These are phyloP conservation scores for Pseudoneurospora amorphoporcata DNA, from an alignment of 495 filamentous ascomycete species.

Conservation along the genomic window DNA sequence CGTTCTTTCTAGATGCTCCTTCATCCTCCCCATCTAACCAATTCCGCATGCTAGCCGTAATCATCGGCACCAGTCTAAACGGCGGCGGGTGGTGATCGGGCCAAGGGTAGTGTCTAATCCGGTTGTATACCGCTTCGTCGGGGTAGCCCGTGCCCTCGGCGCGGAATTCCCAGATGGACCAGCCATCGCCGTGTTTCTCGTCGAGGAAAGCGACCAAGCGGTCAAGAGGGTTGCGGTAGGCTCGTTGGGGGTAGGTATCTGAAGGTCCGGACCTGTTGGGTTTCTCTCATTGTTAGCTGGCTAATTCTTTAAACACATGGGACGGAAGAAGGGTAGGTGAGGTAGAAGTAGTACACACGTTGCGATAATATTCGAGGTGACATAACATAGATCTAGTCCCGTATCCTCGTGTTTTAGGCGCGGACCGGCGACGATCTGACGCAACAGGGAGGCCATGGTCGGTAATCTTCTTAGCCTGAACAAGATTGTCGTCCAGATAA, in stretches of 20 bases:
- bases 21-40: constrained; percentile 48
- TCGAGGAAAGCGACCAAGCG: constrained; percentile 79
- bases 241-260: constrained; percentile 74
- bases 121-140: constrained; percentile 72
- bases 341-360: constrained; percentile 35
- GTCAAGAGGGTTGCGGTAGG: constrained; percentile 87
- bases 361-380: constrained; percentile 64
- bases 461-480: neutral
- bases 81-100: constrained; percentile 97
- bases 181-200: constrained; percentile 65
- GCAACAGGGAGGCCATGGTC: constrained; percentile 42
- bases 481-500: neutral
- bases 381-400: constrained; percentile 90
- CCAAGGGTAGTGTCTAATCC: constrained; percentile 86
- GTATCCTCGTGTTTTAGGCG: constrained; percentile 74
- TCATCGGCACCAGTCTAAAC: constrained; percentile 73
- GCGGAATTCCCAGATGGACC: constrained; percentile 96
- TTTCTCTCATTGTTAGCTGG: neutral
- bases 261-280: constrained; percentile 63
- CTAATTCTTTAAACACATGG: neutral
- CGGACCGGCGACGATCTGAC: constrained; percentile 60
- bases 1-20: neutral
- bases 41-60: constrained; percentile 83
- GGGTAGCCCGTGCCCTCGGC: constrained; percentile 94
- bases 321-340: neutral